These are phyloP conservation scores for Annulohypoxylon moriforme DNA, from an alignment of 495 filamentous ascomycete genomes.

Conservation along the genomic window DNA sequence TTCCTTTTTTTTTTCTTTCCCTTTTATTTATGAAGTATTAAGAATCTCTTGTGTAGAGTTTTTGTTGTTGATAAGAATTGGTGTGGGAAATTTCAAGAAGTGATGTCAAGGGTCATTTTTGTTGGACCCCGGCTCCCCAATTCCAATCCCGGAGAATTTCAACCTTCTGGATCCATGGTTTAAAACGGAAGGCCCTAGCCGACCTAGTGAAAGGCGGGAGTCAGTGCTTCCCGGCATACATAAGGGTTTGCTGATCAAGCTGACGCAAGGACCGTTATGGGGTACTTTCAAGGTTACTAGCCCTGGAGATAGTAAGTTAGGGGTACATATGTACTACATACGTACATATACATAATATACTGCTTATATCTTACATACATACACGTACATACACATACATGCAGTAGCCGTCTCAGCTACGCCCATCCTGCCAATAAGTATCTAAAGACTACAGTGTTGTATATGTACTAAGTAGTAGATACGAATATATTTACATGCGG, in stretches of 20 bases:
- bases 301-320: background rate
- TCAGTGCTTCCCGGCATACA: constrained; percentile 20
- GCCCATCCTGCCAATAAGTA: background rate
- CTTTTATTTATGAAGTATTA: background rate
- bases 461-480: background rate
- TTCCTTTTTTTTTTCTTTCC: background rate
- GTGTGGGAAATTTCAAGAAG: constrained; percentile 38
- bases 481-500: background rate
- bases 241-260: background rate
- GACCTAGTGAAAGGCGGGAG: constrained; percentile 30
- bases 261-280: constrained; percentile 20
- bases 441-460: background rate
- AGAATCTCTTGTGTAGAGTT: background rate
- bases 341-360: background rate
- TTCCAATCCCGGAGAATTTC: constrained; percentile 26
- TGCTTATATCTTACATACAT: background rate
- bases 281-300: background rate
- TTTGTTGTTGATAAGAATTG: constrained; percentile 12
- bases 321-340: background rate
- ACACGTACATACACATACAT: background rate
- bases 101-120: constrained; percentile 30
- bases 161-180: background rate
- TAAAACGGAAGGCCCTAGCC: constrained; percentile 8
- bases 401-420: background rate
- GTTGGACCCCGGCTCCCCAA: background rate